A percentile compares a stretch with the other conserved stretches of the same genome.
Evolutionary conservation across 2,329 filamentous ascomycete species (phyloP).

Genomic region (Fusarium armeniacum): DNA sequence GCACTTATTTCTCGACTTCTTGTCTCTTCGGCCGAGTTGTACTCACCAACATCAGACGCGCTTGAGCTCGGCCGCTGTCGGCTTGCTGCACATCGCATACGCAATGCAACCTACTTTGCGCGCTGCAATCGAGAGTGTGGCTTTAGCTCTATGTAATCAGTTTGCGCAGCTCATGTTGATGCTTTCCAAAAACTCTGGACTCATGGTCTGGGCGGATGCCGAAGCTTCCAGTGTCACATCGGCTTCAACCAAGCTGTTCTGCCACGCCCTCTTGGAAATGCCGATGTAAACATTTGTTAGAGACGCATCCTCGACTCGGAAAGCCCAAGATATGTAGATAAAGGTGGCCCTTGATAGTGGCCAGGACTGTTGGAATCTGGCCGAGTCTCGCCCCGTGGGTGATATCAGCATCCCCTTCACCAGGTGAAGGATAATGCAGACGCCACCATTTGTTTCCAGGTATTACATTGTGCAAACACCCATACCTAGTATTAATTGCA

Average conservation of each 20-base stretch:
- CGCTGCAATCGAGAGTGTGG: background rate
- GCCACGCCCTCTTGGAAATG: conserved; percentile 34
- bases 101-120: conserved; percentile 18
- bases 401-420: conserved; percentile 22
- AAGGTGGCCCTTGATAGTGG: conserved; percentile 28
- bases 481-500: conserved; percentile 10
- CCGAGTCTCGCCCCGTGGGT: conserved; percentile 22
- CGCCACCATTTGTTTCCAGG: conserved; percentile 45
- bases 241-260: conserved; percentile 21
- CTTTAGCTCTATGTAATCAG: conserved; percentile 3
- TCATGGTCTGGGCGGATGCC: conserved; percentile 10
- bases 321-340: conserved; percentile 27
- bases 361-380: conserved; percentile 25
- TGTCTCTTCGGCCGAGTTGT: conserved; percentile 41
- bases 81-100: conserved; percentile 20
- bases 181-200: conserved; percentile 1
- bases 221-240: conserved; percentile 31
- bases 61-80: conserved; percentile 39
- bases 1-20: conserved; percentile 16
- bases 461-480: conserved; percentile 14
- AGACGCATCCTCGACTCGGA: conserved; percentile 11
- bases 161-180: conserved; percentile 21
- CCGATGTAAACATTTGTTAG: conserved; percentile 3
- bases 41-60: conserved; percentile 13
- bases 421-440: conserved; percentile 41